phyloP scores from a whole-genome alignment of 2,329 filamentous ascomycete species.

The Aspergillus fischeri region DNA sequence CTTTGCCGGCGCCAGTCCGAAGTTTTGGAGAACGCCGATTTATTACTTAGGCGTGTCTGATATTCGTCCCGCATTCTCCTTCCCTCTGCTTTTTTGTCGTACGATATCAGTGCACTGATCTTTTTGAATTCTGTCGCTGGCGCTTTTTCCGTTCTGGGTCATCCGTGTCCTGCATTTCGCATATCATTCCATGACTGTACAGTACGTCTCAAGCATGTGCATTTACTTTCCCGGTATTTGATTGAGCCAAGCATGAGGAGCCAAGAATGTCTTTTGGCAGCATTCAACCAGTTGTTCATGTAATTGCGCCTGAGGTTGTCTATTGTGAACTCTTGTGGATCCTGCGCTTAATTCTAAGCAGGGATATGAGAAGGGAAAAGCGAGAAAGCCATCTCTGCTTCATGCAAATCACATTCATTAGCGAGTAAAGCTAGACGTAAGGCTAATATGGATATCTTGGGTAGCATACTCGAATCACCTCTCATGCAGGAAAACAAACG shows the following conservation, averaged over 20 bases:
- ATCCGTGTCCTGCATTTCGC: not conserved
- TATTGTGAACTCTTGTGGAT: not conserved
- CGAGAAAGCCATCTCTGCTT: not conserved
- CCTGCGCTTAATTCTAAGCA: not conserved
- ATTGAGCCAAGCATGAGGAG: not conserved
- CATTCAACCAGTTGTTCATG: not conserved
- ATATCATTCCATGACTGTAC: not conserved
- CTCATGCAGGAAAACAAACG: not conserved
- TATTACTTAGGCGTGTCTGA: slow-evolving; percentile 18
- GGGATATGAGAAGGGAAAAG: not conserved
- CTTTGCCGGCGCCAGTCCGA: slow-evolving; percentile 64
- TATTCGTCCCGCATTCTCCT: not conserved
- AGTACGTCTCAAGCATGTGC: not conserved
- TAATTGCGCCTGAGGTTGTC: not conserved
- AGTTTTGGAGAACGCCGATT: slow-evolving; percentile 47
- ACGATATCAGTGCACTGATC: not conserved
- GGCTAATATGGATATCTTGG: not conserved
- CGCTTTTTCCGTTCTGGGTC: not conserved
- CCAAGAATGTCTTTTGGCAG: not conserved
- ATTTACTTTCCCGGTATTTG: not conserved
- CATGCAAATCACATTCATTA: not conserved
- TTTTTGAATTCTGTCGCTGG: not conserved
- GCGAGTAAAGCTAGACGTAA: not conserved
- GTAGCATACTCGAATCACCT: not conserved
- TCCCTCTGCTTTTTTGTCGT: not conserved